Evolutionary conservation across 768 basidiomycete genomes (phyloP).

Genomic region (Calocybe indica): DNA sequence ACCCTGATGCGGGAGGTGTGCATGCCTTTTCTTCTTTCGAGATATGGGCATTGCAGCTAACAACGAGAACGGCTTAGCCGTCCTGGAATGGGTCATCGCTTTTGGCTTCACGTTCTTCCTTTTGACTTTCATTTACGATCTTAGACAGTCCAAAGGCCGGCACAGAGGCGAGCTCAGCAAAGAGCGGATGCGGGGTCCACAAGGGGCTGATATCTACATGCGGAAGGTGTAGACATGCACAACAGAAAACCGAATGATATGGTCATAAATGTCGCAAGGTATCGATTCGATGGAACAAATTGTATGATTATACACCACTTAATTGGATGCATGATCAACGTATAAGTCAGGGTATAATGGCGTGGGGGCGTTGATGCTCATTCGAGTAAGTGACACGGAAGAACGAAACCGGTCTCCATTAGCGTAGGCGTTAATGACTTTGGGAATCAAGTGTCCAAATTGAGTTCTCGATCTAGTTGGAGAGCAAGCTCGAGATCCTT

Average conservation of each 20-base stretch:
- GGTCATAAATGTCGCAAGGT: not conserved
- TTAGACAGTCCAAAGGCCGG: conserved; percentile 53
- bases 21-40: not conserved
- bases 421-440: too few relatives aligned
- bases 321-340: too few relatives aligned
- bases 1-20: conserved; percentile 45
- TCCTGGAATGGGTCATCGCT: conserved; percentile 71
- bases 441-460: conserved; percentile 18
- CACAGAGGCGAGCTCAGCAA: conserved; percentile 39
- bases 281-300: too few relatives aligned
- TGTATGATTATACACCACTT: too few relatives aligned
- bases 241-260: not conserved
- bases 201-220: not conserved
- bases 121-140: conserved; percentile 67
- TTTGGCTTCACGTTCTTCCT: conserved; percentile 72
- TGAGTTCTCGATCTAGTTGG: conserved; percentile 50
- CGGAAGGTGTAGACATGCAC: not conserved
- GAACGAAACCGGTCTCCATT: too few relatives aligned
- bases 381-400: too few relatives aligned
- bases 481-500: conserved; percentile 45
- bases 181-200: conserved; percentile 17
- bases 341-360: too few relatives aligned
- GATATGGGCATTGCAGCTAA: not conserved
- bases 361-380: too few relatives aligned
- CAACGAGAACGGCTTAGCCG: conserved; percentile 25